These are phyloP conservation scores for Phialocephala subalpina DNA, from an alignment of 2,329 filamentous ascomycete species.

Conservation along the genomic window DNA sequence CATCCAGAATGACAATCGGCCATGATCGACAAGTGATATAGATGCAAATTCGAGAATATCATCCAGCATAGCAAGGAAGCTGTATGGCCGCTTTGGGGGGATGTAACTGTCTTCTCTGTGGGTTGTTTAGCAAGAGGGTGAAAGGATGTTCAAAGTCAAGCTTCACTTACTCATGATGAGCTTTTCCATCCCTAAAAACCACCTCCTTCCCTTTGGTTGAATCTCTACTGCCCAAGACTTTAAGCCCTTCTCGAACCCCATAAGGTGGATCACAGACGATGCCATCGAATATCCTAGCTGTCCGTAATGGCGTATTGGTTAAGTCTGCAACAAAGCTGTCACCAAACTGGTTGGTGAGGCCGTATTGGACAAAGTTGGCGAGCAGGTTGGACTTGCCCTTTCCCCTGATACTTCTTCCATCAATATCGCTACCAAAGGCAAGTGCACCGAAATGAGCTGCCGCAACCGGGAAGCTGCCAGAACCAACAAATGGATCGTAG, in stretches of 20 bases:
- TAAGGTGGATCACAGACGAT: conserved; percentile 97
- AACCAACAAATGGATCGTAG: conserved; percentile 96
- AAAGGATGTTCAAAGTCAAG: too few species aligned
- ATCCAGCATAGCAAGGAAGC: conserved; percentile 87
- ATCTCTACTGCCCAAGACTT: conserved; percentile 83
- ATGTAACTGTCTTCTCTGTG: conserved; percentile 71
- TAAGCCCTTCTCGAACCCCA: conserved; percentile 89
- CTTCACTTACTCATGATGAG: conserved; percentile 69
- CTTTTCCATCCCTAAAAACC: conserved; percentile 73
- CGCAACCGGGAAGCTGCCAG: conserved; percentile 90
- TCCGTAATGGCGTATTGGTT: conserved; percentile 81
- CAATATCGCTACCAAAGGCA: conserved; percentile 89
- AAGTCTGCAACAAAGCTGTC: conserved; percentile 87
- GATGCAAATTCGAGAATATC: conserved; percentile 88
- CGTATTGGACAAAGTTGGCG: conserved; percentile 88
- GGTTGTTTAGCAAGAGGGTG: conserved; percentile 20
- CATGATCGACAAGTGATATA: conserved; percentile 77
- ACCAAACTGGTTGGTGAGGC: conserved; percentile 68
- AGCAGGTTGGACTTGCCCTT: conserved; percentile 57
- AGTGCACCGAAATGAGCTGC: conserved; percentile 89
- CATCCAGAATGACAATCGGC: conserved; percentile 95
- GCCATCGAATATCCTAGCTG: conserved; percentile 74
- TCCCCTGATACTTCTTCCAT: conserved; percentile 87
- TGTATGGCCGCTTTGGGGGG: conserved; percentile 90
- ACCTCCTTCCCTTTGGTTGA: conserved; percentile 63